phyloP scores from a whole-genome alignment of 2,329 filamentous ascomycete genomes.

The Lachnellula hyalina region DNA sequence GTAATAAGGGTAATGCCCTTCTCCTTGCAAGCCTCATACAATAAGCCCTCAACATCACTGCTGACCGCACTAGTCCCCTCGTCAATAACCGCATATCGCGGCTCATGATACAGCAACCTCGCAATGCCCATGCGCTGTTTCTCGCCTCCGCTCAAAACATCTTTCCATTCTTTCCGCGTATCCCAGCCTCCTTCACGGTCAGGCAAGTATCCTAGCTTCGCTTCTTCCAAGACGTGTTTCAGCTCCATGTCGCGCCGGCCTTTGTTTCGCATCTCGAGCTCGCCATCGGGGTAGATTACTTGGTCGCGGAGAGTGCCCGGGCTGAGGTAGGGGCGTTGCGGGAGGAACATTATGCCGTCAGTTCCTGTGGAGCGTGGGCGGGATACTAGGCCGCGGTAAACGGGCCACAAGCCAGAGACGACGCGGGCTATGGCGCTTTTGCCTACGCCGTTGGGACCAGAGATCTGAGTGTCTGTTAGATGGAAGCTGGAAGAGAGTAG shows the following conservation, averaged over 20 bases:
- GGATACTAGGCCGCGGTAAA: slow-evolving; percentile 88
- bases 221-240: slow-evolving; percentile 72
- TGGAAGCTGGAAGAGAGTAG: neutral
- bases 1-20: slow-evolving; percentile 94
- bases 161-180: slow-evolving; percentile 96
- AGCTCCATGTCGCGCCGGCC: slow-evolving; percentile 75
- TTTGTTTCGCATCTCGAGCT: slow-evolving; percentile 84
- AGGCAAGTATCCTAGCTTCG: slow-evolving; percentile 81
- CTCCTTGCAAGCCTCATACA: slow-evolving; percentile 91
- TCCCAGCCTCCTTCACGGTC: slow-evolving; percentile 95
- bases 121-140: slow-evolving; percentile 95
- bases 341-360: slow-evolving; percentile 98
- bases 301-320: slow-evolving; percentile 92
- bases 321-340: slow-evolving; percentile 86
- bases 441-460: slow-evolving; percentile 88
- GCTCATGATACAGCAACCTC: slow-evolving; percentile 87
- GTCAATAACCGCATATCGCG: slow-evolving; percentile 88
- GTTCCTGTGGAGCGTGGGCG: slow-evolving; percentile 73
- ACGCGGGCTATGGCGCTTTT: slow-evolving; percentile 86
- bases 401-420: slow-evolving; percentile 89
- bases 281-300: slow-evolving; percentile 95
- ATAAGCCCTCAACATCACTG: slow-evolving; percentile 84
- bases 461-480: slow-evolving; percentile 52
- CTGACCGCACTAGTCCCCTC: slow-evolving; percentile 94
- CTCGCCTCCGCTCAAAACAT: slow-evolving; percentile 93